Conservation (phyloP, 1,139 yeast genomes). For the Scheffersomyces stambukii region DNA sequence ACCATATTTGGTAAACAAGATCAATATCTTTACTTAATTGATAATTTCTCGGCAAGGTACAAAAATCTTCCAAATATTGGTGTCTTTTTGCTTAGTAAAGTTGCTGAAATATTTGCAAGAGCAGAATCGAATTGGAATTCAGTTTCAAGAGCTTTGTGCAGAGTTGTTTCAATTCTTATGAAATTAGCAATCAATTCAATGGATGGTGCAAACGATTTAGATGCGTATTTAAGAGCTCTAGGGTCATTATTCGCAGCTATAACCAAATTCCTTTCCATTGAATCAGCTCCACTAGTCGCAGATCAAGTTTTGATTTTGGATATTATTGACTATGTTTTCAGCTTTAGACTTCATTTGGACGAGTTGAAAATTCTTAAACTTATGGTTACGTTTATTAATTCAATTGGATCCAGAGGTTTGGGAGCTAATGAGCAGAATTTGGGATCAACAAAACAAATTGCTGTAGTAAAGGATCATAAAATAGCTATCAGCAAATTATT, state of each 20-base stretch:
- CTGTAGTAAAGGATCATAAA: slow-evolving; percentile 41
- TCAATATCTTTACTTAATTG: slow-evolving; percentile 55
- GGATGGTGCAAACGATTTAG: slow-evolving; percentile 15
- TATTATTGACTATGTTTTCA: slow-evolving; percentile 50
- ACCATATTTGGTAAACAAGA: slow-evolving; percentile 64
- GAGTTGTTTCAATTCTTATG: slow-evolving; percentile 51
- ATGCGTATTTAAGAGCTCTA: slow-evolving; percentile 29
- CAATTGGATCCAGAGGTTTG: slow-evolving; percentile 53
- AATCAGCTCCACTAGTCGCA: slow-evolving; percentile 43
- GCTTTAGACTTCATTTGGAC: slow-evolving; percentile 36
- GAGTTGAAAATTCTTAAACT: slow-evolving; percentile 35
- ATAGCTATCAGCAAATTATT: slow-evolving; percentile 55
- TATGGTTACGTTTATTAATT: slow-evolving; percentile 41
- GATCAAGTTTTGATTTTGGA: slow-evolving; percentile 62
- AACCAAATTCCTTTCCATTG: slow-evolving; percentile 44
- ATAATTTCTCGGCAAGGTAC: slow-evolving; percentile 37
- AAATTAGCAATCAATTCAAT: slow-evolving; percentile 34
- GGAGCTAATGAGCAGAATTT: slow-evolving; percentile 37
- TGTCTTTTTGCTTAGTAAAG: slow-evolving; percentile 40
- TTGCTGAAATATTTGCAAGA: slow-evolving; percentile 44
- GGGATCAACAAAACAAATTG: slow-evolving; percentile 21
- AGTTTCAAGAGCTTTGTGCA: slow-evolving; percentile 59
- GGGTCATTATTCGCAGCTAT: slow-evolving; percentile 35
- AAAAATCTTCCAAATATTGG: slow-evolving; percentile 49
- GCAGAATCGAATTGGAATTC: slow-evolving; percentile 59